Percentiles rank a stretch among this genome's conserved stretches.
These are phyloP conservation scores for Boletus bicolor DNA, from an alignment of 768 basidiomycete species.

Conservation along the genomic window DNA sequence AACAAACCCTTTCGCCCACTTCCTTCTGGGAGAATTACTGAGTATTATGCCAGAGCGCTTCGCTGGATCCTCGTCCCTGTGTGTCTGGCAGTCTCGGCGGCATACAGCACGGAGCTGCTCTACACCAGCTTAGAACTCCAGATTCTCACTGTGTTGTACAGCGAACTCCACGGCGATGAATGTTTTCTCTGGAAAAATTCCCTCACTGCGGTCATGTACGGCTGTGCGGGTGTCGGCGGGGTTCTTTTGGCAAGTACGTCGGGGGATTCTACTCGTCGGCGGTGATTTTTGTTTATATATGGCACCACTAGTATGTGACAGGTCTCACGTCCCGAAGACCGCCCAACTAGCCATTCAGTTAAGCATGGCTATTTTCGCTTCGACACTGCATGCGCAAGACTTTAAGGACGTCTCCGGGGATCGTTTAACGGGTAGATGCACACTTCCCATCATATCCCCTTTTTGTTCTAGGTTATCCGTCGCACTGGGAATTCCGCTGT, in stretches of 20 bases:
- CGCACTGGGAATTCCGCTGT: slow-evolving; percentile 20
- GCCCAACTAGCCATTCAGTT: slow-evolving; percentile 22
- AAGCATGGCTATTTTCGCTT: slow-evolving; percentile 28
- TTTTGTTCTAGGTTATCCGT: slow-evolving; percentile 16
- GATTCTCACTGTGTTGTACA: slow-evolving; percentile 31
- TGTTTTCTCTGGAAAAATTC: slow-evolving; percentile 31
- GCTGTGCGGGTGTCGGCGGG: slow-evolving; percentile 33
- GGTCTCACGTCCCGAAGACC: slow-evolving; percentile 5
- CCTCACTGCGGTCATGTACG: slow-evolving; percentile 33
- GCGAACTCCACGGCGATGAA: slow-evolving; percentile 29
- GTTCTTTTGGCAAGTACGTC: slow-evolving; percentile 32
- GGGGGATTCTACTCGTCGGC: neutral
- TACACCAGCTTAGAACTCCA: slow-evolving; percentile 27
- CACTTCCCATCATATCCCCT: slow-evolving; percentile 41
- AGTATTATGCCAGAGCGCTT: slow-evolving; percentile 31
- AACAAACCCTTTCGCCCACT: slow-evolving; percentile 44
- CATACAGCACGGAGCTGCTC: slow-evolving; percentile 29
- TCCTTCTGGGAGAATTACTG: slow-evolving; percentile 38
- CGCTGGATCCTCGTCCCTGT: slow-evolving; percentile 34
- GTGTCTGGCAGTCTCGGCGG: slow-evolving; percentile 31
- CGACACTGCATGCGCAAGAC: slow-evolving; percentile 33
- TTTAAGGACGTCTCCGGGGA: slow-evolving; percentile 42
- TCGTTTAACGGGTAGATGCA: slow-evolving; percentile 31
- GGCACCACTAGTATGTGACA: slow-evolving; percentile 13
- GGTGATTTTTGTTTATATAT: neutral